phyloP scores from a whole-genome alignment of 1,139 yeast genomes.

The Candida sojae region DNA sequence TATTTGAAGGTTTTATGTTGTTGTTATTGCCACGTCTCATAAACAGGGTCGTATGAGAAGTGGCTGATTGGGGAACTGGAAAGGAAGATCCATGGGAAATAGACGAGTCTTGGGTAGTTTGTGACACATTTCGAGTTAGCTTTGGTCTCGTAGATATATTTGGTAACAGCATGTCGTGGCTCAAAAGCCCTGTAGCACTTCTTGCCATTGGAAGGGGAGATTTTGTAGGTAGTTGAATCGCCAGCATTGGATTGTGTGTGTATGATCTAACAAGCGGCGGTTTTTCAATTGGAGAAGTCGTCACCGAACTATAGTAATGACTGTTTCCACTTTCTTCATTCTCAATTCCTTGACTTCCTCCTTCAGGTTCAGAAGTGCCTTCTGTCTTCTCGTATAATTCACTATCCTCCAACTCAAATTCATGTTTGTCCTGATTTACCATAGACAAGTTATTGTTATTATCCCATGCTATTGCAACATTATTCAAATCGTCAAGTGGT shows the following conservation, averaged over 20 bases:
- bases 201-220: slow-evolving; percentile 18
- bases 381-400: slow-evolving; percentile 6
- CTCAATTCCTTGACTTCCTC: slow-evolving; percentile 7
- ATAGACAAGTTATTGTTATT: slow-evolving; percentile 50
- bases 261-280: slow-evolving; percentile 23
- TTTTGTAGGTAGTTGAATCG: slow-evolving; percentile 12
- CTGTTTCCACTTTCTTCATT: slow-evolving; percentile 4
- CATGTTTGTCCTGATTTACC: slow-evolving; percentile 52
- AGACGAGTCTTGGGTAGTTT: slow-evolving; percentile 38
- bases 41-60: slow-evolving; percentile 3
- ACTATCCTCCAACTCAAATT: slow-evolving; percentile 30
- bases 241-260: slow-evolving; percentile 21
- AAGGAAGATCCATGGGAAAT: slow-evolving; percentile 19
- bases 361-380: slow-evolving; percentile 1
- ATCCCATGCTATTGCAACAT: slow-evolving; percentile 58
- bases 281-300: slow-evolving; percentile 29
- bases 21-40: neutral
- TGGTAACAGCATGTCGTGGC: slow-evolving; percentile 12
- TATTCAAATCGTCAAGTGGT: slow-evolving; percentile 55
- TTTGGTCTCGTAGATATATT: slow-evolving; percentile 23
- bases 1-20: slow-evolving; percentile 14
- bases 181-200: slow-evolving; percentile 4
- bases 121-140: slow-evolving; percentile 35
- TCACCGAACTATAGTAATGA: slow-evolving; percentile 15
- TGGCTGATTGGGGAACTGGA: neutral